Conservation (phyloP, 352 stramenopile genomes). For the Pythium volutum region DNA sequence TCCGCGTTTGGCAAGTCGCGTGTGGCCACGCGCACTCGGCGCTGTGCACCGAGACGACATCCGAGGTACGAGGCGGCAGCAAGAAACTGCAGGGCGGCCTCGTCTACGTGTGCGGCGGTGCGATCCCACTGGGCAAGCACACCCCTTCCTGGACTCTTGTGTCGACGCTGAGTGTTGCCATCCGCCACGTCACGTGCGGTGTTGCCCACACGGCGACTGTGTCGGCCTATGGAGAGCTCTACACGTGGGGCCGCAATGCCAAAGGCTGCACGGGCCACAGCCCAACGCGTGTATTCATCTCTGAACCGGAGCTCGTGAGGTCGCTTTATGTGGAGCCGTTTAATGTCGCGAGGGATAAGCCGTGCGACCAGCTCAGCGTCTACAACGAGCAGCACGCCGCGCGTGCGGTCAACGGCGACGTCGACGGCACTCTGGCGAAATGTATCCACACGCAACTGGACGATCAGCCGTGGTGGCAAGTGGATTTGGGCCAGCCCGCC, state of each 20-base stretch:
- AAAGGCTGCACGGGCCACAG: slow-evolving; percentile 89
- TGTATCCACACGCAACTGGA: slow-evolving; percentile 91
- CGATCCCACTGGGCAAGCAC: slow-evolving; percentile 75
- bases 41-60: slow-evolving; percentile 66
- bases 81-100: slow-evolving; percentile 73
- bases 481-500: slow-evolving; percentile 81
- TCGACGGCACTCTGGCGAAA: slow-evolving; percentile 56
- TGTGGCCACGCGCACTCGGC: slow-evolving; percentile 81
- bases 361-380: slow-evolving; percentile 80
- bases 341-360: slow-evolving; percentile 84
- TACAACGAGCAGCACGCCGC: slow-evolving; percentile 88
- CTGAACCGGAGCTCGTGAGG: slow-evolving; percentile 66
- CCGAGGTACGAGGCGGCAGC: slow-evolving; percentile 48
- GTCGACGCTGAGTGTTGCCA: slow-evolving; percentile 41
- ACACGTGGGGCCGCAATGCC: slow-evolving; percentile 90
- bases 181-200: slow-evolving; percentile 84
- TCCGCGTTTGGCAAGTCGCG: slow-evolving; percentile 76
- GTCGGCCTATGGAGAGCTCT: slow-evolving; percentile 87
- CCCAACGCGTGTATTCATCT: slow-evolving; percentile 57
- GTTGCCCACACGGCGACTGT: slow-evolving; percentile 88
- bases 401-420: slow-evolving; percentile 83
- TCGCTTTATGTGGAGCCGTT: slow-evolving; percentile 85
- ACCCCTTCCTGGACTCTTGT: slow-evolving; percentile 75
- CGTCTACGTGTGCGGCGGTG: slow-evolving; percentile 87
- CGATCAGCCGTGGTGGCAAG: slow-evolving; percentile 92